phyloP scores from a whole-genome alignment of 2,329 filamentous ascomycete genomes.

The Nigrospora sphaerica region DNA sequence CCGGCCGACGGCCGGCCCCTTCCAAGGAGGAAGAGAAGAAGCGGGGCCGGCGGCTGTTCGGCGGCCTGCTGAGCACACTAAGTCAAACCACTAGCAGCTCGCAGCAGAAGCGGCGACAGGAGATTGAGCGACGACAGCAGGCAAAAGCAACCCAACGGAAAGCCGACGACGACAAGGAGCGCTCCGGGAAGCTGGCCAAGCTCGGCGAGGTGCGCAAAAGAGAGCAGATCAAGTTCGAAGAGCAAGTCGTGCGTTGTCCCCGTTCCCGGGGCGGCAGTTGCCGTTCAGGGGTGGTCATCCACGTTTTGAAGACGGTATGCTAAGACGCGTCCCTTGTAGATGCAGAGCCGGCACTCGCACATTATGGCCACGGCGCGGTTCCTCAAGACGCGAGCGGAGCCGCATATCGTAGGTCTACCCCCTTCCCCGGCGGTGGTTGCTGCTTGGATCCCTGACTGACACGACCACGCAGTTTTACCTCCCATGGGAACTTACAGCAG shows the following conservation, averaged over 20 bases:
- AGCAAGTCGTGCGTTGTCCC: slow-evolving; percentile 57
- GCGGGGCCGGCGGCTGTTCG: slow-evolving; percentile 79
- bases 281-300: neutral
- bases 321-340: slow-evolving; percentile 35
- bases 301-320: too few relatives aligned
- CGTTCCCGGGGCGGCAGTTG: too few relatives aligned
- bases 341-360: slow-evolving; percentile 68
- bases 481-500: slow-evolving; percentile 66
- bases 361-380: slow-evolving; percentile 66
- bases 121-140: slow-evolving; percentile 77
- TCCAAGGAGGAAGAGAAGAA: slow-evolving; percentile 69
- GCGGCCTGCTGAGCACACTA: slow-evolving; percentile 69
- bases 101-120: slow-evolving; percentile 63
- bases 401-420: slow-evolving; percentile 58
- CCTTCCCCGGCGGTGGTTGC: neutral
- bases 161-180: slow-evolving; percentile 61
- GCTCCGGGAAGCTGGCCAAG: slow-evolving; percentile 57
- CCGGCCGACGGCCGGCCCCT: slow-evolving; percentile 33
- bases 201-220: slow-evolving; percentile 53
- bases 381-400: slow-evolving; percentile 63
- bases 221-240: slow-evolving; percentile 70
- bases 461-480: slow-evolving; percentile 62
- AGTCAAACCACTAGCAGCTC: slow-evolving; percentile 61
- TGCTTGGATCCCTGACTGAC: slow-evolving; percentile 4
- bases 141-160: slow-evolving; percentile 68